Evolutionary conservation across 1,139 yeast species (phyloP), one percentile per base, ranked within the genome.

Genomic region (Hyphopichia buzzinii): DNA sequence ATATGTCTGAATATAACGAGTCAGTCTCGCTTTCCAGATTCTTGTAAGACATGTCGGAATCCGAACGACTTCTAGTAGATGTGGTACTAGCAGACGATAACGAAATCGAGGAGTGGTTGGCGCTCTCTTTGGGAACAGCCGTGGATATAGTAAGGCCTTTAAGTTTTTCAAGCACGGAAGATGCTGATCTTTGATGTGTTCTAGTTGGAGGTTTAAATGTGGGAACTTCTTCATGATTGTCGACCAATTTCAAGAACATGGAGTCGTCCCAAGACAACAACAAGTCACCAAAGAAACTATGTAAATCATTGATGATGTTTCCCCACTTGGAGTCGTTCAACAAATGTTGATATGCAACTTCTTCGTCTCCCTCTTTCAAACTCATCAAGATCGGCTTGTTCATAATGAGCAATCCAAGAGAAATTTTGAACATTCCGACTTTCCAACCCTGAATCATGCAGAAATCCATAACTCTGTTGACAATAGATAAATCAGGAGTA

Each of bases 391-490:
- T 62, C 6, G 72, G 70, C 42, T 72, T 64, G 52, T 81, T 81
- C 31, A 72, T 64, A 23, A 74, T 54, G 32, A 81, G 60, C 15
- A 81, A 62, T 0, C 84, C 81, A 34, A 81, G 49, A 1, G 84
- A 79, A 8, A 79, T 71, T 44, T 83, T 74, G 59, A 81, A 72
- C 47, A 81, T 61, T 0, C 86, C 84, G 21, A 71, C 66, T 44
- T 80, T 75, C 64, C 83, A 83, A 11, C 88, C 88, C 56, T 81
- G 84, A 26, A 81, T 62, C 40, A 81, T 50, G 41, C 77, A 55
- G 63, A 64, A 62, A 67, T 85, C 73, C 73, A 81, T 59, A 55
- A 69, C 56, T 63, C 77, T 46, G 64, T 75, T 55, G 59, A 70
- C 69, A 58, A 79, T 49, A 40, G 71, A 56, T 61, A 70, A 34